These are phyloP conservation scores for Areca catechu DNA, from an alignment of 176 grass and related monocot genomes.

Conservation along the genomic window DNA sequence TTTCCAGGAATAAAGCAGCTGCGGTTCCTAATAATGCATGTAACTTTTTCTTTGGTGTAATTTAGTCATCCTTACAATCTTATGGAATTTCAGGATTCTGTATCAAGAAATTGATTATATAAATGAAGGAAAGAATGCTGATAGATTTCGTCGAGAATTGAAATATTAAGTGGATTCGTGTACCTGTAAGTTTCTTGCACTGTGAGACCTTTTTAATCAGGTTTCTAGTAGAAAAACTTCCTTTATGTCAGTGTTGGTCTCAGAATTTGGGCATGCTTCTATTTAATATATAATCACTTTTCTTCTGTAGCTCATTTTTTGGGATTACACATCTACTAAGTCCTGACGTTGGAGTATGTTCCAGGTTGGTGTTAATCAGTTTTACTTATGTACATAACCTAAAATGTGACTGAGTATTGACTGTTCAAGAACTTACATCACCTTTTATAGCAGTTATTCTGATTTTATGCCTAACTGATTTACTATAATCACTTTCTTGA, in stretches of 20 bases:
- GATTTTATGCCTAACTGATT: no score
- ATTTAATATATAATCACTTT: not conserved
- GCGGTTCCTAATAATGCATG: no score
- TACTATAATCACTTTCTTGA: slow-evolving; percentile 3
- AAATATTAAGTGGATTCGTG: slow-evolving; percentile 94
- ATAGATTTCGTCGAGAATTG: slow-evolving; percentile 96
- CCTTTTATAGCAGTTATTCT: no score
- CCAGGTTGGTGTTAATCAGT: slow-evolving; percentile 55
- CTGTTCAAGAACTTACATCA: no score
- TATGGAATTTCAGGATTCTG: slow-evolving; percentile 55
- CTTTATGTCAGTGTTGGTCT: no score
- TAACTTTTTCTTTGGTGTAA: no score
- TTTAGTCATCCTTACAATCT: slow-evolving; percentile 13
- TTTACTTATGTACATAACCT: not conserved
- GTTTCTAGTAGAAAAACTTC: not conserved
- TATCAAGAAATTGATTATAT: slow-evolving; percentile 99
- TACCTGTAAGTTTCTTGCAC: slow-evolving; percentile 68
- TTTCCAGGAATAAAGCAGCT: no score
- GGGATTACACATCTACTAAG: slow-evolving; percentile 81
- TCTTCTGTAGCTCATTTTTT: slow-evolving; percentile 72
- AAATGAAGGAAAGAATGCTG: slow-evolving; percentile 97
- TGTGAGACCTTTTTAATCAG: slow-evolving; percentile 4
- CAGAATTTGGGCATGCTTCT: not conserved
- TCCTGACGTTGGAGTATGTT: slow-evolving; percentile 82
- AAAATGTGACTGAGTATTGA: no score